Percentiles rank a stretch among this genome's conserved stretches.
These are phyloP conservation scores for Leccinum variicolor DNA, from an alignment of 768 basidiomycete genomes.

Conservation along the genomic window DNA sequence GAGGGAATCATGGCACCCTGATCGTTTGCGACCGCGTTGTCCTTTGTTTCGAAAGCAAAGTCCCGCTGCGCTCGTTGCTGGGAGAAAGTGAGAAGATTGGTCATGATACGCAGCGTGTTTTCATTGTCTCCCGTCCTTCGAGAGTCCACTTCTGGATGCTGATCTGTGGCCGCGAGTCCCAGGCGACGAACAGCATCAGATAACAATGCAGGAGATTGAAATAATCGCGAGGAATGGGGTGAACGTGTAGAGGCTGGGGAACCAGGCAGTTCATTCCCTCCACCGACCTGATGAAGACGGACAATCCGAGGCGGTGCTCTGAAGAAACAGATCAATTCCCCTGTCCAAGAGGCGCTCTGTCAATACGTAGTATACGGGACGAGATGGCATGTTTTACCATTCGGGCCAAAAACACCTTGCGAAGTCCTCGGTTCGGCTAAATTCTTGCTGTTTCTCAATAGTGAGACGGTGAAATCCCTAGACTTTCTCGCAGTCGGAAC, in stretches of 20 bases:
- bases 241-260: conserved; percentile 37
- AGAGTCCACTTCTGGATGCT: conserved; percentile 37
- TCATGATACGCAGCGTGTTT: conserved; percentile 73
- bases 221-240: conserved; percentile 30
- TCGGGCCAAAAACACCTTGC: conserved; percentile 86
- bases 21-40: conserved; percentile 24
- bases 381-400: conserved; percentile 48
- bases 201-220: conserved; percentile 64
- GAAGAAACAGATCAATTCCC: conserved; percentile 86
- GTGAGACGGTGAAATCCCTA: conserved; percentile 50
- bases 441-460: conserved; percentile 69
- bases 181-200: conserved; percentile 73
- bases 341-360: conserved; percentile 36
- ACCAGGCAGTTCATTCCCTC: conserved; percentile 43
- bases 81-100: conserved; percentile 64
- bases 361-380: not conserved
- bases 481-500: conserved; percentile 34
- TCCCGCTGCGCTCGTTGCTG: conserved; percentile 39
- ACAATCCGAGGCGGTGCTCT: conserved; percentile 71
- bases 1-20: conserved; percentile 29
- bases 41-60: conserved; percentile 39
- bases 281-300: conserved; percentile 40
- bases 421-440: conserved; percentile 81
- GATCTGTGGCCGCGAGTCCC: conserved; percentile 58
- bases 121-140: conserved; percentile 48